These are phyloP conservation scores for Aspergillus pseudoglaucus DNA, from an alignment of 2,329 filamentous ascomycete species.

Conservation along the genomic window DNA sequence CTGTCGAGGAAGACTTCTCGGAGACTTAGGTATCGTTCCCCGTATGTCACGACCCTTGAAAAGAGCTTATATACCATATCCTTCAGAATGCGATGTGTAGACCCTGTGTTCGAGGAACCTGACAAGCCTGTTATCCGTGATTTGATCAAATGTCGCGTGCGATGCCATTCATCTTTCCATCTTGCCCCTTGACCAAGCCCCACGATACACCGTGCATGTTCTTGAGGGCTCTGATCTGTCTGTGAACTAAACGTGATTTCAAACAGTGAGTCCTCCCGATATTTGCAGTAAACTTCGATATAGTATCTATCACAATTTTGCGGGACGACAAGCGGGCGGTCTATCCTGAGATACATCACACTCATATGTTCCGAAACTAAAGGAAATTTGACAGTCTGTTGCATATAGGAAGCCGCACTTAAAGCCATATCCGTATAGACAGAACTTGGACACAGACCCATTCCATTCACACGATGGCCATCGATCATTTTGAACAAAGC, in stretches of 20 bases:
- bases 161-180: conserved; percentile 1
- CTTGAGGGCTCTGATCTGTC: background rate
- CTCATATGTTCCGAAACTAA: background rate
- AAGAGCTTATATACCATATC: conserved; percentile 24
- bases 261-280: background rate
- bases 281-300: background rate
- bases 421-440: conserved; percentile 60
- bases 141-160: background rate
- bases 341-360: background rate
- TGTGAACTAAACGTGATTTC: background rate
- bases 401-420: conserved; percentile 56
- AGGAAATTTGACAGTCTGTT: background rate
- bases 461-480: conserved; percentile 63
- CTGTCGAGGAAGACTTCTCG: conserved; percentile 19
- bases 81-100: conserved; percentile 9
- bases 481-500: conserved; percentile 28
- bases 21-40: conserved; percentile 17
- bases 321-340: background rate
- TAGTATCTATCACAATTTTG: background rate
- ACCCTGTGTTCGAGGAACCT: background rate
- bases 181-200: background rate
- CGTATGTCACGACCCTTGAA: conserved; percentile 19
- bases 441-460: conserved; percentile 53
- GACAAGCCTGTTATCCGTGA: background rate
- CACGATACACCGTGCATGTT: background rate